A percentile compares a stretch with the other conserved stretches of the same genome.
phyloP scores from a whole-genome alignment of 495 filamentous ascomycete species.

The Daldinia concentrica region DNA sequence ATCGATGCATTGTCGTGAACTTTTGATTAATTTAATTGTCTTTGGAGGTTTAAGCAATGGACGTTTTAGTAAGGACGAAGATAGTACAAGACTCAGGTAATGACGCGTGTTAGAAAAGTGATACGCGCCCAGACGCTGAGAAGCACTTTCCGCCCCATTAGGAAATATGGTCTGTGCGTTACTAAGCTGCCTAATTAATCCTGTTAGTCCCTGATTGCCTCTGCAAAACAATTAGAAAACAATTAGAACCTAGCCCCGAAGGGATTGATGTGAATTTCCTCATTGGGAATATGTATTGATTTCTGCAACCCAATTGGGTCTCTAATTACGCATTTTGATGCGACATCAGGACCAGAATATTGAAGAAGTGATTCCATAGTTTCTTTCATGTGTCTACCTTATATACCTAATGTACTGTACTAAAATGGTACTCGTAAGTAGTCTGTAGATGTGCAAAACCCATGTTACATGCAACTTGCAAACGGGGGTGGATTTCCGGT shows the following conservation, averaged over 20 bases:
- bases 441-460: background rate
- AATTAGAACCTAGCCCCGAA: background rate
- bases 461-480: constrained; percentile 6
- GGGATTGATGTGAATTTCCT: background rate
- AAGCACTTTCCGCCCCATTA: constrained; percentile 15
- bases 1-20: background rate
- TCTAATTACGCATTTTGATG: background rate
- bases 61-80: background rate
- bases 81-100: background rate
- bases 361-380: background rate
- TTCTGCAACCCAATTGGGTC: background rate
- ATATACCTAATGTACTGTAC: background rate
- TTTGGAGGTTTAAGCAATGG: background rate
- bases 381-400: background rate
- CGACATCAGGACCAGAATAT: background rate
- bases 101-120: constrained; percentile 11
- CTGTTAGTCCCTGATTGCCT: background rate
- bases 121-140: constrained; percentile 21
- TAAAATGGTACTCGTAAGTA: background rate
- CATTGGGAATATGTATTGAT: background rate
- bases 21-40: background rate
- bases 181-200: background rate
- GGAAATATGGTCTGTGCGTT: background rate
- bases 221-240: background rate
- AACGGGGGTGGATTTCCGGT: constrained; percentile 8